Base-by-base conservation (phyloP, 2,329 filamentous ascomycete genomes). In the Huntiella decipiens region DNA sequence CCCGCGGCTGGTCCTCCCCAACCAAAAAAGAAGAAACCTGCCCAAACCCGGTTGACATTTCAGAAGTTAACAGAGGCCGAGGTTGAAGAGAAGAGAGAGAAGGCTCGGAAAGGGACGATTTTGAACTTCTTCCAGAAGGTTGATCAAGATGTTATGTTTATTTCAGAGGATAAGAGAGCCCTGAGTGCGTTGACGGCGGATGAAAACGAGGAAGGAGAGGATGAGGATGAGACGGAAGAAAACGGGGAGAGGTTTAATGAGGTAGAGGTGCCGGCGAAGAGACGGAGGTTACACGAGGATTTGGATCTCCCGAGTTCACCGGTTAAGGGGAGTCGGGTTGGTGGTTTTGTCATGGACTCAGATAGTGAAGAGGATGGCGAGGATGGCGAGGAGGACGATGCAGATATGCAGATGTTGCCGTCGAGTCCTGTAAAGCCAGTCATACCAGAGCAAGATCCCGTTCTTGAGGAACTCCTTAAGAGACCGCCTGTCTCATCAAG, bases 41-140 rank as follows among this genome's bases (percentile, higher is more conserved):
- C 49, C 4, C 47, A 50, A 33, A 47, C 49, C 36, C 47, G 46
- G 33, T 31, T 47, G 10, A 4, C 43, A 4, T 46, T 50, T n/a
- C 35, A 43, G 6, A 47, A 49, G 31, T 37, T 50, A 2, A 48
- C 55, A 15, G 28, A 40, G 11, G 47, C 46, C 33, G 22, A 49
- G 36, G 44, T 44, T 32, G 39, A 49, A 31, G 47, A 45, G 7
- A 44, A 44, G 11, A 46, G 43, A 12, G 47, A 46, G n/a, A 63
- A 61, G 52, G 63, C 60, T 43, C 55, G 63, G 3, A 53, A 54
- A 15, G 66, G 67, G 5, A 84, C 77, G 51, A 84, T 85, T 31
- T 61, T 84, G 11, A 83, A 62, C 51, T 86, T 84, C 58, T 86
- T 86, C 57, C 77, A 81, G 55, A 85, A 83, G 56, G 68, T 79